Evolutionary conservation across 768 basidiomycete genomes (phyloP).

Genomic region (Suillus variegatus): DNA sequence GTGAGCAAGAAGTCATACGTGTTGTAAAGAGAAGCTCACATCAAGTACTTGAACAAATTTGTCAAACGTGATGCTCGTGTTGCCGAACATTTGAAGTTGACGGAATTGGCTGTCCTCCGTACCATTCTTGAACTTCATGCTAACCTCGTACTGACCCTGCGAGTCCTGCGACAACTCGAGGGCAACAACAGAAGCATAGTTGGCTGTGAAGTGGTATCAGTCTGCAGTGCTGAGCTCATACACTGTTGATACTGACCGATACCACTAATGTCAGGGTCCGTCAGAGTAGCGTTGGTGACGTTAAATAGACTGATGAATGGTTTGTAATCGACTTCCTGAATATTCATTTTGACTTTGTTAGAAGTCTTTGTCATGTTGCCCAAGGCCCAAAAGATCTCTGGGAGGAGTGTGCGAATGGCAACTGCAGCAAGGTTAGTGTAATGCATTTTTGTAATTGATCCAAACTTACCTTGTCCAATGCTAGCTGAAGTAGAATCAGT

Average conservation of each 20-base stretch:
- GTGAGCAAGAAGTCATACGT: neutral
- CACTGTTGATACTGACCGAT: slow-evolving; percentile 51
- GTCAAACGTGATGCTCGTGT: slow-evolving; percentile 23
- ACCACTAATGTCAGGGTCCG: slow-evolving; percentile 60
- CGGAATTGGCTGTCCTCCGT: slow-evolving; percentile 54
- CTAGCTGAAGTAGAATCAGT: slow-evolving; percentile 55
- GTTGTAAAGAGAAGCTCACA: slow-evolving; percentile 12
- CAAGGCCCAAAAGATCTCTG: slow-evolving; percentile 57
- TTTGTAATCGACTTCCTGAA: slow-evolving; percentile 83
- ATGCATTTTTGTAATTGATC: neutral
- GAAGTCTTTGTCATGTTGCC: slow-evolving; percentile 73
- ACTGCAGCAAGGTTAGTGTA: slow-evolving; percentile 43
- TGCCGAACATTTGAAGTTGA: slow-evolving; percentile 68
- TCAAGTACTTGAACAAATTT: slow-evolving; percentile 18
- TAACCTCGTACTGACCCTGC: slow-evolving; percentile 70
- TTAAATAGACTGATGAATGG: slow-evolving; percentile 87
- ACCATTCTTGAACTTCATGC: slow-evolving; percentile 84
- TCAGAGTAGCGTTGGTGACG: slow-evolving; percentile 62
- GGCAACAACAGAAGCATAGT: slow-evolving; percentile 71
- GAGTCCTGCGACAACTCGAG: slow-evolving; percentile 67
- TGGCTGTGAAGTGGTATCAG: slow-evolving; percentile 43
- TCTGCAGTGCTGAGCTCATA: neutral
- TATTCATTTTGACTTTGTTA: slow-evolving; percentile 74
- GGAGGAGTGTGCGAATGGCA: slow-evolving; percentile 52
- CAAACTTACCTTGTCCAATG: slow-evolving; percentile 71